These are phyloP conservation scores for Stephania cephalantha DNA, from an alignment of 164 flowering plant species.

Conservation along the genomic window DNA sequence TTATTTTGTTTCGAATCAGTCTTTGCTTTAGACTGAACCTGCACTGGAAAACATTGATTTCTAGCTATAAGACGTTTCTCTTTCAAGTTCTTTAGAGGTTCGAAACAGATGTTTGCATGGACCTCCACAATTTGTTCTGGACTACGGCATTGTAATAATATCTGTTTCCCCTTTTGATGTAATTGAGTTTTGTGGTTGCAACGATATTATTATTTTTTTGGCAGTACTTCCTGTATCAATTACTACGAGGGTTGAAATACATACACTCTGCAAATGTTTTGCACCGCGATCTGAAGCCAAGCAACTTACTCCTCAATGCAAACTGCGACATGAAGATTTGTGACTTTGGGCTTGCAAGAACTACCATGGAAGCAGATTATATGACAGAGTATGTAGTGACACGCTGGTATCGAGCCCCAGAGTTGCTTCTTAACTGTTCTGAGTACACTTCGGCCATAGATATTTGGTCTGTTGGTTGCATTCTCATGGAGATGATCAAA, in stretches of 20 bases:
- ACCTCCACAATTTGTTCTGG: background rate
- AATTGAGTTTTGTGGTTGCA: background rate
- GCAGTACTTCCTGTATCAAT: constrained; percentile 85
- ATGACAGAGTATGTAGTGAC: constrained; percentile 97
- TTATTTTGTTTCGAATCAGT: background rate
- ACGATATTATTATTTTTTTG: constrained; percentile 2
- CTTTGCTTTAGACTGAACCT: background rate
- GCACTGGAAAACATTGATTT: background rate
- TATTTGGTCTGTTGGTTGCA: constrained; percentile 95
- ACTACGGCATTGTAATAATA: background rate
- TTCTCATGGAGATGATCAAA: constrained; percentile 64
- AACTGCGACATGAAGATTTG: constrained; percentile 91
- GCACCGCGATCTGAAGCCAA: constrained; percentile 87
- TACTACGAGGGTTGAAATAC: constrained; percentile 76
- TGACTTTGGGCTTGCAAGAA: constrained; percentile 93
- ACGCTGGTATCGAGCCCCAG: constrained; percentile 91
- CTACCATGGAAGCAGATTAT: constrained; percentile 72
- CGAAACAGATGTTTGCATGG: background rate
- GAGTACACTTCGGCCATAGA: constrained; percentile 87
- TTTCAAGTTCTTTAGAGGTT: background rate
- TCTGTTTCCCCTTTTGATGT: background rate
- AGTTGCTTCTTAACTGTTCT: constrained; percentile 76
- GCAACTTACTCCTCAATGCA: constrained; percentile 81
- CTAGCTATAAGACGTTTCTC: background rate
- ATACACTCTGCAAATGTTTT: constrained; percentile 87